phyloP scores from a whole-genome alignment of 495 filamentous ascomycete genomes.

The Bathelium albidoporum region DNA sequence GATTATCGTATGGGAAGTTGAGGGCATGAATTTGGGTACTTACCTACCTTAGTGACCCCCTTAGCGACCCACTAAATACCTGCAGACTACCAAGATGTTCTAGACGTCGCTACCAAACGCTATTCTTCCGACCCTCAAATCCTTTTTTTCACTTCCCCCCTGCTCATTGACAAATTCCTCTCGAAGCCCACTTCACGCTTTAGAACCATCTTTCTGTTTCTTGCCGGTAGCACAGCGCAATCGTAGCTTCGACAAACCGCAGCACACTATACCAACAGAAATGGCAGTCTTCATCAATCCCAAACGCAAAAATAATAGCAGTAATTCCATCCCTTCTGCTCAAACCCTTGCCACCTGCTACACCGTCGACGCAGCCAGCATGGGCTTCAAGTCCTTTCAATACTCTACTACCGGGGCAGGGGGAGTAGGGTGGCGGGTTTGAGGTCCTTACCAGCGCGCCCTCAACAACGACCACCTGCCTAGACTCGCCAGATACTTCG shows the following conservation, averaged over 20 bases:
- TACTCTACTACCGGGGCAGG: conserved; percentile 84
- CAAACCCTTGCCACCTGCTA: conserved; percentile 84
- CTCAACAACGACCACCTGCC: conserved; percentile 55
- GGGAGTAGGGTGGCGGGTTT: conserved; percentile 49
- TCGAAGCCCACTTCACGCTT: too few species aligned
- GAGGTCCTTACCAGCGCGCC: conserved; percentile 76
- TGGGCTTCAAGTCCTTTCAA: conserved; percentile 69
- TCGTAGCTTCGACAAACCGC: too few species aligned
- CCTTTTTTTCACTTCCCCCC: too few species aligned
- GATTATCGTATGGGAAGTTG: too few species aligned
- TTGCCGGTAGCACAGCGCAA: too few species aligned
- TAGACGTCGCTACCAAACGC: background rate
- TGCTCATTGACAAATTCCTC: too few species aligned
- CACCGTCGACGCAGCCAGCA: conserved; percentile 43
- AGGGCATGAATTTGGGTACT: too few species aligned
- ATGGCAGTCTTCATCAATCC: conserved; percentile 38
- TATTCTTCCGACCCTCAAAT: too few species aligned
- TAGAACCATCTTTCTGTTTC: too few species aligned
- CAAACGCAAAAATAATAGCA: conserved; percentile 54
- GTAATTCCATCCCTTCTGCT: conserved; percentile 45
- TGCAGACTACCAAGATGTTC: background rate
- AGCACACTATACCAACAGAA: too few species aligned
- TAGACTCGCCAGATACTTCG: conserved; percentile 21
- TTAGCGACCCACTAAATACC: background rate
- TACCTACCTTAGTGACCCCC: background rate